Percentiles rank a stretch among this genome's conserved stretches.
Conservation (phyloP, 139 green algal genomes). For the Tetraselmis striata region DNA sequence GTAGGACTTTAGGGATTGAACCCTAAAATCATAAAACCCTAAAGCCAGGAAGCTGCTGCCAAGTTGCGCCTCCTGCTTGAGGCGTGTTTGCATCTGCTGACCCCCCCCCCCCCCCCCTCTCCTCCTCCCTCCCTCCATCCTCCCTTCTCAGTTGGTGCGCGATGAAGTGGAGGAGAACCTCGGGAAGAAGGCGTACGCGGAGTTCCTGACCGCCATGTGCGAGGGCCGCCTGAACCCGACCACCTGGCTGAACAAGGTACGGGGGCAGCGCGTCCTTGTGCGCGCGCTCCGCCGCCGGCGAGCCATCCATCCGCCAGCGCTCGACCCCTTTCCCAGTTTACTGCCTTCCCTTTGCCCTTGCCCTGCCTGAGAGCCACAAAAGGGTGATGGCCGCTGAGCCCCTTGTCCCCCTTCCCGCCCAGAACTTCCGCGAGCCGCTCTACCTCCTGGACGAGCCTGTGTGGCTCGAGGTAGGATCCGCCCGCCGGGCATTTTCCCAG, state of each 20-base stretch:
- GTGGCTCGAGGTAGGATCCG: conserved; percentile 21
- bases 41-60: neutral
- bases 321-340: too few relatives aligned
- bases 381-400: too few relatives aligned
- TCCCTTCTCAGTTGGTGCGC: conserved; percentile 14
- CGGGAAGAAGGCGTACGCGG: conserved; percentile 13
- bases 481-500: too few relatives aligned
- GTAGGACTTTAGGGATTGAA: too few relatives aligned
- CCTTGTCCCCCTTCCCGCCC: neutral
- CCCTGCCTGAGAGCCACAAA: too few relatives aligned
- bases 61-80: conserved; percentile 3
- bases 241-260: conserved; percentile 58
- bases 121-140: neutral
- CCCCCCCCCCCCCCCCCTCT: neutral
- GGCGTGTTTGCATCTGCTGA: conserved; percentile 5
- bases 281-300: too few relatives aligned
- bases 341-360: too few relatives aligned
- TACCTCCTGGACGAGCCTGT: conserved; percentile 45
- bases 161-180: conserved; percentile 42
- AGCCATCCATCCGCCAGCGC: too few relatives aligned
- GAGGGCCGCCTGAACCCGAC: conserved; percentile 48
- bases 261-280: too few relatives aligned
- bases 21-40: too few relatives aligned
- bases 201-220: conserved; percentile 36
- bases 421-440: conserved; percentile 60